A percentile compares a stretch with the other conserved stretches of the same genome.
phyloP scores from a whole-genome alignment of 169 alveolate species.

The Plasmodium malariae region DNA sequence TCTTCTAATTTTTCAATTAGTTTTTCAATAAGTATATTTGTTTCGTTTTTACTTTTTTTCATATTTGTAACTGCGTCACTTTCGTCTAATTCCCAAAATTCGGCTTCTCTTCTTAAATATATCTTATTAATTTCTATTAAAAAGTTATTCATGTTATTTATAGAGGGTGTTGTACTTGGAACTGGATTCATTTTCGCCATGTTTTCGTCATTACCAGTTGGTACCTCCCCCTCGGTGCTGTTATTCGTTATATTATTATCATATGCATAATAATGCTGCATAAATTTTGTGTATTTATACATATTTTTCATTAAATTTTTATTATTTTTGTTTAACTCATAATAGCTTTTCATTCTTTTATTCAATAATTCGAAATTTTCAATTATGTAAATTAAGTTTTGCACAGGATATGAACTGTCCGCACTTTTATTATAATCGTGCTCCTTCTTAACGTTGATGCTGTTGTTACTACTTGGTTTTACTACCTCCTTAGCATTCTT shows the following conservation, averaged over 20 bases:
- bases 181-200: no score
- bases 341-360: slow-evolving; percentile 38
- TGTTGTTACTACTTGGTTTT: neutral
- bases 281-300: slow-evolving; percentile 9
- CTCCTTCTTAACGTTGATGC: neutral
- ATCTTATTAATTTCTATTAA: slow-evolving; percentile 51
- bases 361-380: slow-evolving; percentile 31
- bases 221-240: neutral
- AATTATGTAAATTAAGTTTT: slow-evolving; percentile 10
- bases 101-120: slow-evolving; percentile 64
- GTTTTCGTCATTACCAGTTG: neutral
- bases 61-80: neutral
- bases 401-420: slow-evolving; percentile 27
- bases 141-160: slow-evolving; percentile 27
- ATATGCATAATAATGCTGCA: neutral
- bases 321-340: slow-evolving; percentile 20
- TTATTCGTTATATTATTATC: neutral
- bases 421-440: neutral
- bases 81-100: slow-evolving; percentile 65
- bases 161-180: neutral
- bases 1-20: slow-evolving; percentile 80
- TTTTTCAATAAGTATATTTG: slow-evolving; percentile 54
- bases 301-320: slow-evolving; percentile 15
- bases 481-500: neutral
- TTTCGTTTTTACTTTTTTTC: slow-evolving; percentile 19